Percentiles rank a stretch among this genome's conserved stretches.
Evolutionary conservation across 139 green algal species (phyloP).

Genomic region (Chlorella sp.): DNA sequence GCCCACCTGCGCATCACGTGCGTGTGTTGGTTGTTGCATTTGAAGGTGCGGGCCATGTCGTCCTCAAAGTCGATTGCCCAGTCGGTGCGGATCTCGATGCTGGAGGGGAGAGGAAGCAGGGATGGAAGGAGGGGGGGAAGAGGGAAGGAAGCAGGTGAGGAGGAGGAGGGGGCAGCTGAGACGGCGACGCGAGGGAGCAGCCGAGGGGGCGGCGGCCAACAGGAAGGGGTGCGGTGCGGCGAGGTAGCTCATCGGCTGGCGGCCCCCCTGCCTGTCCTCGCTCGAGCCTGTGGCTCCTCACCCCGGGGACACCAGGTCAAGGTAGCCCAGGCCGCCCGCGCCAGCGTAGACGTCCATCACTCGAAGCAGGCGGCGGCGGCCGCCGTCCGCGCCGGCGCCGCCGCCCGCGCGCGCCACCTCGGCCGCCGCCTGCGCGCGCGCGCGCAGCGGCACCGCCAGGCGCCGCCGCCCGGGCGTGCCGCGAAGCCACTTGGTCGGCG

Average conservation of each 20-base stretch:
- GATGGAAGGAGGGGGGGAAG: background rate
- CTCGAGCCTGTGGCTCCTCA: background rate
- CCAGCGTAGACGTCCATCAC: constrained; percentile 37
- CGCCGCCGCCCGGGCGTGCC: background rate
- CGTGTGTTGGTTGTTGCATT: constrained; percentile 52
- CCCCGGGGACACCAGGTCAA: constrained; percentile 3
- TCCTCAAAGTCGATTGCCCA: constrained; percentile 60
- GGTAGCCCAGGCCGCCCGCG: constrained; percentile 31
- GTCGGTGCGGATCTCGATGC: constrained; percentile 30
- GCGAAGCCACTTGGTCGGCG: background rate
- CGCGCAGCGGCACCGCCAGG: too few relatives aligned
- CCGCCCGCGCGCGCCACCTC: background rate
- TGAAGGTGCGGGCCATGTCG: constrained; percentile 46
- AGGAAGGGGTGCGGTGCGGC: too few relatives aligned
- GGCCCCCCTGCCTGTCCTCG: too few relatives aligned
- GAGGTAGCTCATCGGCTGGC: too few relatives aligned
- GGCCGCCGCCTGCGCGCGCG: background rate
- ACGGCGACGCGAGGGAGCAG: background rate
- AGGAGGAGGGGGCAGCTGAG: background rate
- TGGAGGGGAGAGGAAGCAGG: constrained; percentile 41
- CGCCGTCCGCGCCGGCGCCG: background rate
- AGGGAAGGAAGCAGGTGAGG: background rate
- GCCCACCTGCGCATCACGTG: too few relatives aligned
- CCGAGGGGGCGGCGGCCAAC: background rate
- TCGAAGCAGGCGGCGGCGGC: constrained; percentile 7